Conservation (phyloP, 257 asterid genomes). For the Coffea eugenioides region DNA sequence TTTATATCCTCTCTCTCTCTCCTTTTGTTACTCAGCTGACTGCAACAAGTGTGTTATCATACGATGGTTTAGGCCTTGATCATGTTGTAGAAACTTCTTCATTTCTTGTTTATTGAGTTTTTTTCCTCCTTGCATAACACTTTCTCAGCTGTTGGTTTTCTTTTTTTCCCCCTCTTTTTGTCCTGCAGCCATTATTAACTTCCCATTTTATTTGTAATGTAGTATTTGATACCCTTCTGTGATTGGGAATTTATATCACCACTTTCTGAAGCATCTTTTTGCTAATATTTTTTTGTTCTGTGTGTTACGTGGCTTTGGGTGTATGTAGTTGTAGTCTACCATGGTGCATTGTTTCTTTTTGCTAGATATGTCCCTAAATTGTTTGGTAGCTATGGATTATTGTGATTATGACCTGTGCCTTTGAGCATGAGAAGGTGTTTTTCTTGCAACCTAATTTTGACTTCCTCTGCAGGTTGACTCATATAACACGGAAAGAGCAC, state of each 20-base stretch:
- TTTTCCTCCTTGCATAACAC: neutral
- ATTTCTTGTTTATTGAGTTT: neutral
- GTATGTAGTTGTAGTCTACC: neutral
- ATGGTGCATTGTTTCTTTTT: neutral
- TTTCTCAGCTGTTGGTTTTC: neutral
- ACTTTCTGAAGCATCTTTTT: neutral
- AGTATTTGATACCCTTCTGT: neutral
- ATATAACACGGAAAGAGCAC: slow-evolving; percentile 62
- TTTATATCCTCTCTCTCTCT: neutral
- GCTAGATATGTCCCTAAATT: neutral
- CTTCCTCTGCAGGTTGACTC: slow-evolving; percentile 59
- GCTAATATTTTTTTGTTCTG: neutral
- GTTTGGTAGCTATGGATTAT: neutral
- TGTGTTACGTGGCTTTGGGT: neutral
- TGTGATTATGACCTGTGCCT: slow-evolving; percentile 7
- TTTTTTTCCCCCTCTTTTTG: neutral
- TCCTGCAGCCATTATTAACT: neutral
- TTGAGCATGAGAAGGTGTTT: neutral
- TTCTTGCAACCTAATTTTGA: neutral
- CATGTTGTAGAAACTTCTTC: no score
- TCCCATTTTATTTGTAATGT: neutral
- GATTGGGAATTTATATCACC: neutral
- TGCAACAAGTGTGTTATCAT: neutral
- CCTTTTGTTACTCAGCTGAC: neutral
- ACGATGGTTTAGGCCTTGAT: no score